Conservation (phyloP, 2,329 filamentous ascomycete species). For the Diaporthe citri region DNA sequence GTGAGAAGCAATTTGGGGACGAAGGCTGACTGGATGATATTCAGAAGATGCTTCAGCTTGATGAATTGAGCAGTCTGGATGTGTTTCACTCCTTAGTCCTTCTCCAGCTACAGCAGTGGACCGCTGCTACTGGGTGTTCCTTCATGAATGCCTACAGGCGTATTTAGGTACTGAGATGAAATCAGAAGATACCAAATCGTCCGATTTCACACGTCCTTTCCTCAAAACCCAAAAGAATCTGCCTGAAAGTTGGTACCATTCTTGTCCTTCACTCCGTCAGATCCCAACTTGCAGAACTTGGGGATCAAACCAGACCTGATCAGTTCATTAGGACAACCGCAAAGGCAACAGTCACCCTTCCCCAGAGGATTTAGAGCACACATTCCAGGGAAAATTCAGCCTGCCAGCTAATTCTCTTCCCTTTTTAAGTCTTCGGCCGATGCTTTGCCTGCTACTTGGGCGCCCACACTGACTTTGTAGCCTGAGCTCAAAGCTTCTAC, state of each 20-base stretch:
- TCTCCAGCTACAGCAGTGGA: not conserved
- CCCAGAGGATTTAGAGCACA: not conserved
- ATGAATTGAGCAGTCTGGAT: too few species aligned
- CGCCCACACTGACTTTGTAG: not conserved
- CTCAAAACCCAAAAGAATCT: not conserved
- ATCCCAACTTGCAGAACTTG: not conserved
- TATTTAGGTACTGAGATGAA: not conserved
- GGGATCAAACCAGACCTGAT: not conserved
- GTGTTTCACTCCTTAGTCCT: not conserved
- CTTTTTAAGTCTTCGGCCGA: not conserved
- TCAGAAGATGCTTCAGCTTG: not conserved
- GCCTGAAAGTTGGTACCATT: not conserved
- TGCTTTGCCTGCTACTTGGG: not conserved
- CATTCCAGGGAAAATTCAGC: not conserved
- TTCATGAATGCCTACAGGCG: too few species aligned
- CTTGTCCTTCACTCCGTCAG: not conserved
- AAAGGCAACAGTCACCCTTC: not conserved
- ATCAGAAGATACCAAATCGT: not conserved
- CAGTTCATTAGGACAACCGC: fast-evolving
- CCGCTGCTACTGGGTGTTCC: not conserved
- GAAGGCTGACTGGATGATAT: not conserved
- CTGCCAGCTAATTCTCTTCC: not conserved
- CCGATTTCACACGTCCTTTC: not conserved
- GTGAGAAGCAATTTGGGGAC: not conserved
- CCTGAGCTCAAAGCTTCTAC: not conserved